Conservation (phyloP, 2,329 filamentous ascomycete species). For the Colletotrichum incanum region DNA sequence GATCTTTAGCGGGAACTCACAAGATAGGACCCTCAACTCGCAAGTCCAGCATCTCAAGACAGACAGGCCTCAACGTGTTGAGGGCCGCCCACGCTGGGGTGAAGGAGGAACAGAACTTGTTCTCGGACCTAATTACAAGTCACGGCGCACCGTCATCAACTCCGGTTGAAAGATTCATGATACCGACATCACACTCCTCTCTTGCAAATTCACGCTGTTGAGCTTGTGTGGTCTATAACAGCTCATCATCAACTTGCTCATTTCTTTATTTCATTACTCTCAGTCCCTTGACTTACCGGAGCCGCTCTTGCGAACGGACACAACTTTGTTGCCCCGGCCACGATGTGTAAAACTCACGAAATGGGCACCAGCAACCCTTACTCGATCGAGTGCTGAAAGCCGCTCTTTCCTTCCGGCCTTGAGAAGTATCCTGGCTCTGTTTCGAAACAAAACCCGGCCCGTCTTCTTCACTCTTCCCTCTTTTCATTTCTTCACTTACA, state of each 20-base stretch:
- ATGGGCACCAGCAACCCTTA: not conserved
- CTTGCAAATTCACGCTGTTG: not conserved
- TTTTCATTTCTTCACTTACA: not conserved
- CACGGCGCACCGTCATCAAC: not conserved
- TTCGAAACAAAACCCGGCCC: too few species aligned
- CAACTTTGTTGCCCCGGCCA: not conserved
- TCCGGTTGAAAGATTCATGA: not conserved
- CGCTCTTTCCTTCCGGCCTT: not conserved
- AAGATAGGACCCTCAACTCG: not conserved
- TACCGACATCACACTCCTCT: too few species aligned
- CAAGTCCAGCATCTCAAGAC: not conserved
- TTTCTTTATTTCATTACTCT: not conserved
- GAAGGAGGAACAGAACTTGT: not conserved
- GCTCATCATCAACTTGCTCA: accelerated
- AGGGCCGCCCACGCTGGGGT: not conserved
- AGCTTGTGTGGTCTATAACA: too few species aligned
- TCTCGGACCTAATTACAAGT: not conserved
- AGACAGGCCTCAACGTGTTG: not conserved
- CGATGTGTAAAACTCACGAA: not conserved
- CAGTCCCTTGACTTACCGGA: too few species aligned
- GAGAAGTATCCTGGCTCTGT: too few species aligned
- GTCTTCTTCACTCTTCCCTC: not conserved
- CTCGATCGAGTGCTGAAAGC: not conserved
- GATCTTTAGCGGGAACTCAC: not conserved
- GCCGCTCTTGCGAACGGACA: not conserved